These are phyloP conservation scores for Trametes coccinea DNA, from an alignment of 768 basidiomycete species.

Conservation along the genomic window DNA sequence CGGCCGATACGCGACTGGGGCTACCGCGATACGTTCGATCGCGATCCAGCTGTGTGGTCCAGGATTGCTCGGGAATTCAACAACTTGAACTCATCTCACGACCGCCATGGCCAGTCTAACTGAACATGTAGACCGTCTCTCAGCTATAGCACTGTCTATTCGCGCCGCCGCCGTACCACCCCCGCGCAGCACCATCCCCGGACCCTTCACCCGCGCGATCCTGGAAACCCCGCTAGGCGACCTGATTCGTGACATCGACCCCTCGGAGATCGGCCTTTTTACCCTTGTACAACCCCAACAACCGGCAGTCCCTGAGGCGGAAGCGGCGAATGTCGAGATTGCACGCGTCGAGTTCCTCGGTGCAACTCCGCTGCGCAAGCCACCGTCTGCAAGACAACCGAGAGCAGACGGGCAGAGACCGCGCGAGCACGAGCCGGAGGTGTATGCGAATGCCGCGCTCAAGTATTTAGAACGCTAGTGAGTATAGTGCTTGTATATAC, in stretches of 20 bases:
- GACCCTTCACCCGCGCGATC: slow-evolving; percentile 66
- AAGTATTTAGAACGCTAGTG: slow-evolving; percentile 80
- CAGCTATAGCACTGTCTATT: slow-evolving; percentile 53
- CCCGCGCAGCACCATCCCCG: slow-evolving; percentile 20
- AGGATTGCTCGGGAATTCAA: too few species aligned
- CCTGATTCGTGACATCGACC: slow-evolving; percentile 78
- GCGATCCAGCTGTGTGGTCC: background rate
- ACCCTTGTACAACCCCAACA: slow-evolving; percentile 45
- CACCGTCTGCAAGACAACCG: slow-evolving; percentile 42
- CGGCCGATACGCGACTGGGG: background rate
- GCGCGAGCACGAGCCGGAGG: slow-evolving; percentile 64
- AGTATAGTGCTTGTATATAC: slow-evolving; percentile 32
- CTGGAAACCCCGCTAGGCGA: slow-evolving; percentile 65
- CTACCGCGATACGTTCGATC: background rate
- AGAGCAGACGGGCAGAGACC: slow-evolving; percentile 33
- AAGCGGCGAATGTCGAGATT: slow-evolving; percentile 42
- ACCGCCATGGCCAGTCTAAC: slow-evolving; percentile 37
- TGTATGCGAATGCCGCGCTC: slow-evolving; percentile 73
- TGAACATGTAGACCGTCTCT: slow-evolving; percentile 69
- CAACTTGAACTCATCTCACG: background rate
- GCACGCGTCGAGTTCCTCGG: slow-evolving; percentile 66
- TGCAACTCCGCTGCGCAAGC: slow-evolving; percentile 66
- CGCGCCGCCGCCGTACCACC: slow-evolving; percentile 28
- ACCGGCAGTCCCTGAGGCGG: slow-evolving; percentile 29
- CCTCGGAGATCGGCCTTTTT: slow-evolving; percentile 79